These are phyloP conservation scores for Colletotrichum higginsianum DNA, from an alignment of 2,329 filamentous ascomycete genomes.

Conservation along the genomic window DNA sequence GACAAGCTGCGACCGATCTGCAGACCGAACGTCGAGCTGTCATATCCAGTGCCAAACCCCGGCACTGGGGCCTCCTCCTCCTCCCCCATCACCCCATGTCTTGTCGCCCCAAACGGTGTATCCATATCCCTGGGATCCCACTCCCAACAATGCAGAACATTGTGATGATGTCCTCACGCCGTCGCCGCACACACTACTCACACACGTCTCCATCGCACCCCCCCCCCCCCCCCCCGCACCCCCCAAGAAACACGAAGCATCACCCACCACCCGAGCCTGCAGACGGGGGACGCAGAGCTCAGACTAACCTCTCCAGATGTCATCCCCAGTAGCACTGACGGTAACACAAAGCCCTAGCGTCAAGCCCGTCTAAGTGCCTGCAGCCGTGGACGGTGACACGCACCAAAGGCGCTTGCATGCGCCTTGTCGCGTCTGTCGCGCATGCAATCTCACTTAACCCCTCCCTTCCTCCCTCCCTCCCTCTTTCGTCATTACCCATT, in stretches of 20 bases:
- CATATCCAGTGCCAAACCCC: background rate
- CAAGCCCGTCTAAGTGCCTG: conserved; percentile 8
- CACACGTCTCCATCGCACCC: too few relatives aligned
- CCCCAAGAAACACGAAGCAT: too few relatives aligned
- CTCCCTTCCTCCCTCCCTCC: background rate
- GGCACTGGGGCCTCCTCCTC: background rate
- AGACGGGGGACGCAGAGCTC: background rate
- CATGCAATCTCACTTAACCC: conserved; percentile 21
- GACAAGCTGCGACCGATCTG: background rate
- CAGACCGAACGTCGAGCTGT: background rate
- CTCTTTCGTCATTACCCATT: background rate
- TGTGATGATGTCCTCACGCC: background rate
- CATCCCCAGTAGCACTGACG: background rate
- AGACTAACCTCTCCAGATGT: background rate
- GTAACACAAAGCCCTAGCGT: conserved; percentile 27
- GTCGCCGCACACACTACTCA: background rate
- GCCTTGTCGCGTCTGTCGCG: conserved; percentile 33
- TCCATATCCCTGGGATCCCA: conserved; percentile 2
- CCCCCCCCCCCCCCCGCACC: too few relatives aligned
- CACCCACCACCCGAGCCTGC: background rate
- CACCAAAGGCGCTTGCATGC: conserved; percentile 25
- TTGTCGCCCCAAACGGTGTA: background rate
- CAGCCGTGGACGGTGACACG: background rate
- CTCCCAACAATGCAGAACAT: too few relatives aligned
- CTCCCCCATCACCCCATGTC: background rate